Percentiles rank a stretch among this genome's conserved stretches.
Conservation (phyloP, 192 early-diverging fungal species). For the Paraglomus occultum region DNA sequence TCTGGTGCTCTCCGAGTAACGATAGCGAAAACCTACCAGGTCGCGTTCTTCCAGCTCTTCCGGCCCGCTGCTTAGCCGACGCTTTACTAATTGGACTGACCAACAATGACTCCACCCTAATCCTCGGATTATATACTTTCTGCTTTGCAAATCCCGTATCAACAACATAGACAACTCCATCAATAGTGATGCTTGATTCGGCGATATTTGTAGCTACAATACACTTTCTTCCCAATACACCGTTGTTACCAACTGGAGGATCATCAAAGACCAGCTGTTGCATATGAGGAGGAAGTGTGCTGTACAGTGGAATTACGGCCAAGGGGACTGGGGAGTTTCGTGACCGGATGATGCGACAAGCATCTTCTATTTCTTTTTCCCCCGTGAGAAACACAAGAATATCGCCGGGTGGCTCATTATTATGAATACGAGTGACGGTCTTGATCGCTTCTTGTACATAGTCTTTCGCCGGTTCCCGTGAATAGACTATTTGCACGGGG, state of each 20-base stretch:
- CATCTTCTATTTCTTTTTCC: constrained; percentile 52
- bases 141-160: constrained; percentile 93
- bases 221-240: constrained; percentile 64
- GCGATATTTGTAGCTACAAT: constrained; percentile 98
- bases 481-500: constrained; percentile 81
- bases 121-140: constrained; percentile 82
- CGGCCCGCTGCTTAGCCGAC: constrained; percentile 86
- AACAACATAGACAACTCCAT: constrained; percentile 90
- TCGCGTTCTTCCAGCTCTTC: constrained; percentile 92
- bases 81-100: constrained; percentile 89
- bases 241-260: constrained; percentile 65
- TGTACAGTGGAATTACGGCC: too few species aligned
- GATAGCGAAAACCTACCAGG: constrained; percentile 71
- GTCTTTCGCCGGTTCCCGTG: constrained; percentile 79
- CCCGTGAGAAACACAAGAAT: constrained; percentile 93
- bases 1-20: too few species aligned
- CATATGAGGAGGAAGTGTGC: constrained; percentile 62
- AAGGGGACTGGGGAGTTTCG: constrained; percentile 42
- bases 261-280: constrained; percentile 90
- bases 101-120: constrained; percentile 84
- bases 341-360: constrained; percentile 59
- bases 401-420: constrained; percentile 81
- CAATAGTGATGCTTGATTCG: constrained; percentile 96
- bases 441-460: constrained; percentile 89
- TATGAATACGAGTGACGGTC: constrained; percentile 86